A percentile compares a stretch with the other conserved stretches of the same genome.
Conservation (phyloP, 257 asterid species). For the Jacaranda copaia region DNA sequence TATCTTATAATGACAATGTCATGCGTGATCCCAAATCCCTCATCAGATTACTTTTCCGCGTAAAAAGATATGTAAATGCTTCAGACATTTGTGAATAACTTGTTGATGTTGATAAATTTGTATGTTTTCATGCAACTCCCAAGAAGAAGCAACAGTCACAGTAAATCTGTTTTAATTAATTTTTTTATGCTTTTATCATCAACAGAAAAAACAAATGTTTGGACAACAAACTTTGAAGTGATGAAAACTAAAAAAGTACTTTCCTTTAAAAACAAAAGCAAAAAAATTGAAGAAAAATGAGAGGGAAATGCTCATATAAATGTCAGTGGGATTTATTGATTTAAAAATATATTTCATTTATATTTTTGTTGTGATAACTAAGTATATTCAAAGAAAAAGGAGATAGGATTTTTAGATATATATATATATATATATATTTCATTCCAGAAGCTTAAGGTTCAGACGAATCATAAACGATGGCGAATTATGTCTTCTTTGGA, state of each 20-base stretch:
- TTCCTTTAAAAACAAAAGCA: neutral
- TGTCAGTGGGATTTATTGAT: neutral
- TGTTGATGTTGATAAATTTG: conserved; percentile 19
- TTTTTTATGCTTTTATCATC: neutral
- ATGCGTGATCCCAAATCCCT: neutral
- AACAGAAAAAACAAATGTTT: neutral
- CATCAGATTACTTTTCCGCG: conserved; percentile 24
- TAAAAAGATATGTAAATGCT: conserved; percentile 20
- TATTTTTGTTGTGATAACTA: too few species aligned
- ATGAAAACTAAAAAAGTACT: neutral
- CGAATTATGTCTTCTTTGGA: neutral
- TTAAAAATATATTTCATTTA: neutral
- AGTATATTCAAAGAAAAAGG: too few species aligned
- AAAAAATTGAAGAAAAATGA: neutral
- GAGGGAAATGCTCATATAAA: neutral
- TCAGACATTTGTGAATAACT: neutral
- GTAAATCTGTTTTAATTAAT: neutral
- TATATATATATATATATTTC: too few species aligned
- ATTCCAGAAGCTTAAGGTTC: neutral
- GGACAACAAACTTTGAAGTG: neutral
- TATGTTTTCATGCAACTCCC: conserved; percentile 31
- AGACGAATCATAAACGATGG: neutral
- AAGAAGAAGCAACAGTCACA: conserved; percentile 16
- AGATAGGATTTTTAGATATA: too few species aligned
- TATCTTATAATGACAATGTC: neutral